These are phyloP conservation scores for Umbilicus rupestris DNA, from an alignment of 164 flowering plant genomes.

Conservation along the genomic window DNA sequence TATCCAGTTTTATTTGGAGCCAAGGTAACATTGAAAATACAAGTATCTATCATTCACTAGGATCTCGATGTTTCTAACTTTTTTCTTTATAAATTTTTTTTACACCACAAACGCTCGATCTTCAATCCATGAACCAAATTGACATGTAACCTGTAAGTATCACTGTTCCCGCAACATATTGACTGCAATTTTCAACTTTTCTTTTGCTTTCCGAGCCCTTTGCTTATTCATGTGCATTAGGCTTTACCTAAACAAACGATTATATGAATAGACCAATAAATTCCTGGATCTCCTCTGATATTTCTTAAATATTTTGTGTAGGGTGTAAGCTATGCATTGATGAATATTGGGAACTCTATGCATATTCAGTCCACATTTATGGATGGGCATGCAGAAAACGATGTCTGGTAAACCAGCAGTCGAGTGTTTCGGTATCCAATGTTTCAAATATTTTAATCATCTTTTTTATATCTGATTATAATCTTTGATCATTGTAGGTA, in stretches of 20 bases:
- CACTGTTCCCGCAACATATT: too few species aligned
- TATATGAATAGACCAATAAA: neutral
- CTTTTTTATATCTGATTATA: neutral
- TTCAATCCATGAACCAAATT: too few species aligned
- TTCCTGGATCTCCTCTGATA: neutral
- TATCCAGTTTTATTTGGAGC: neutral
- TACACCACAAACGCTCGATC: too few species aligned
- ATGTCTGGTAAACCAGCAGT: conserved; percentile 29
- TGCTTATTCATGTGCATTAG: neutral
- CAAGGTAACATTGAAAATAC: neutral
- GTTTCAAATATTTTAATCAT: neutral
- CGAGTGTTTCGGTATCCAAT: neutral
- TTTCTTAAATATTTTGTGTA: conserved; percentile 15
- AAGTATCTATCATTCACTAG: neutral
- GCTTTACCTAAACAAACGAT: neutral
- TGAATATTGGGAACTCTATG: conserved; percentile 37
- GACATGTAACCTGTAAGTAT: too few species aligned
- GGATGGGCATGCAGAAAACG: conserved; percentile 28
- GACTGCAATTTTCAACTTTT: too few species aligned
- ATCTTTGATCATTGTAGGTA: conserved; percentile 27
- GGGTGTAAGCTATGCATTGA: conserved; percentile 59
- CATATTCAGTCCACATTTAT: conserved; percentile 23
- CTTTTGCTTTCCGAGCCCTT: too few species aligned
- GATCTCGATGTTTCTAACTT: neutral
- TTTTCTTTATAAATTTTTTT: too few species aligned